Conservation (phyloP, 306 rosid genomes). For the Crotalaria pallida region DNA sequence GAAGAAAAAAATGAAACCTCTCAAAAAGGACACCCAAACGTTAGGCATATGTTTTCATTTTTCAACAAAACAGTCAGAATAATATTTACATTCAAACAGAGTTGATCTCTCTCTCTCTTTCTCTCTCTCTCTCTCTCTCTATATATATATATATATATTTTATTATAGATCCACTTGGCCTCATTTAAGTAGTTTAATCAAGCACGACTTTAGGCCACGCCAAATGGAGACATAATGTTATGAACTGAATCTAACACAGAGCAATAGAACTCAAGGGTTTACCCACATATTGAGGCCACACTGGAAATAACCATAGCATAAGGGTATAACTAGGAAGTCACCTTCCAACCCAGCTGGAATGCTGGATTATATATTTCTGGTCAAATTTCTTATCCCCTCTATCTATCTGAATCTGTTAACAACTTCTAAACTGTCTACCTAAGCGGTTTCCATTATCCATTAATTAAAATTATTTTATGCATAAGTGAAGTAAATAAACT, state of each 20-base stretch:
- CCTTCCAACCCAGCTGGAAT: not conserved
- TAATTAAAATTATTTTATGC: too few relatives aligned
- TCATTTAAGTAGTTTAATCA: not conserved
- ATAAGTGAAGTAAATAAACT: too few relatives aligned
- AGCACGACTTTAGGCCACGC: not conserved
- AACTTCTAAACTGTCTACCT: too few relatives aligned
- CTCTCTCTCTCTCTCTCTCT: too few relatives aligned
- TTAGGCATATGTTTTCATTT: not conserved
- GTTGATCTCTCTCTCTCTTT: too few relatives aligned
- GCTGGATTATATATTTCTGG: not conserved
- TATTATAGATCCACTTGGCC: not conserved
- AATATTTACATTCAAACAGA: not conserved
- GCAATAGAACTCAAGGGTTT: too few relatives aligned
- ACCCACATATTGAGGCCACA: too few relatives aligned
- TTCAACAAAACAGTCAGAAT: not conserved
- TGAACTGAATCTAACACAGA: not conserved
- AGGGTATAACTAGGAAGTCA: not conserved
- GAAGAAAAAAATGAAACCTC: not conserved
- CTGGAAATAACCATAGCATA: not conserved
- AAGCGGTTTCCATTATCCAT: too few relatives aligned
- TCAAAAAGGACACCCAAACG: not conserved
- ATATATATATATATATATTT: too few relatives aligned
- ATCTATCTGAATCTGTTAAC: too few relatives aligned
- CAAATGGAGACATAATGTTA: not conserved
- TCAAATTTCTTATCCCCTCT: too few relatives aligned